A percentile compares a stretch with the other conserved stretches of the same genome.
phyloP scores from a whole-genome alignment of 1,284 basidiomycete genomes.

The Vanrija pseudolonga region DNA sequence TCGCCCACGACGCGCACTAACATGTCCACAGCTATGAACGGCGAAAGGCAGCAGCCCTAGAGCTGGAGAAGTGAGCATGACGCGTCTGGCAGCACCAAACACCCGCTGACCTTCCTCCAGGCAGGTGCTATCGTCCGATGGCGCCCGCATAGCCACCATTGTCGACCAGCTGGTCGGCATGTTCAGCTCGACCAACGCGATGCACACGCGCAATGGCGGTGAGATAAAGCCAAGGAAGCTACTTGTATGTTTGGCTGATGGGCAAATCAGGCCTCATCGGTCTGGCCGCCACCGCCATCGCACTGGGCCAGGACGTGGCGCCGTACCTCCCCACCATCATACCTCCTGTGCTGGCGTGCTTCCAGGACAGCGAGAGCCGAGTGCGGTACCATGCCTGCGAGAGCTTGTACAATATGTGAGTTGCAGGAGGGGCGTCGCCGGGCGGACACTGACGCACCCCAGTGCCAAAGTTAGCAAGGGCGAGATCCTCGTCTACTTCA shows the following conservation, averaged over 20 bases:
- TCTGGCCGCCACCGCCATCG: conserved; percentile 92
- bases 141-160: conserved; percentile 75
- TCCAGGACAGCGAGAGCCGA: conserved; percentile 89
- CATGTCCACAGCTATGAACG: conserved; percentile 63
- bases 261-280: conserved; percentile 66
- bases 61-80: conserved; percentile 77
- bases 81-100: neutral
- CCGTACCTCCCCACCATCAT: conserved; percentile 93
- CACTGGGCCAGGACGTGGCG: conserved; percentile 85
- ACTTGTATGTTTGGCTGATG: neutral
- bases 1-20: neutral
- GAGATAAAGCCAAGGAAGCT: conserved; percentile 1
- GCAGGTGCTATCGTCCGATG: conserved; percentile 79
- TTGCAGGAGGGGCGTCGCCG: neutral
- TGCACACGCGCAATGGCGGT: conserved; percentile 90
- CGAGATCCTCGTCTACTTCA: conserved; percentile 95
- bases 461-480: conserved; percentile 92
- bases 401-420: conserved; percentile 88
- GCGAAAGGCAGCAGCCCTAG: conserved; percentile 90
- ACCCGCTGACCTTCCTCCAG: conserved; percentile 42
- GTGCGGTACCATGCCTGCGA: conserved; percentile 83
- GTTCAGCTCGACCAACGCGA: conserved; percentile 76
- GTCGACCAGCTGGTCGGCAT: conserved; percentile 93
- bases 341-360: conserved; percentile 85
- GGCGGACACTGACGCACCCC: conserved; percentile 1